A percentile compares a stretch with the other conserved stretches of the same genome.
phyloP scores from a whole-genome alignment of 148 eudicot genomes.

The Rhododendron molle region DNA sequence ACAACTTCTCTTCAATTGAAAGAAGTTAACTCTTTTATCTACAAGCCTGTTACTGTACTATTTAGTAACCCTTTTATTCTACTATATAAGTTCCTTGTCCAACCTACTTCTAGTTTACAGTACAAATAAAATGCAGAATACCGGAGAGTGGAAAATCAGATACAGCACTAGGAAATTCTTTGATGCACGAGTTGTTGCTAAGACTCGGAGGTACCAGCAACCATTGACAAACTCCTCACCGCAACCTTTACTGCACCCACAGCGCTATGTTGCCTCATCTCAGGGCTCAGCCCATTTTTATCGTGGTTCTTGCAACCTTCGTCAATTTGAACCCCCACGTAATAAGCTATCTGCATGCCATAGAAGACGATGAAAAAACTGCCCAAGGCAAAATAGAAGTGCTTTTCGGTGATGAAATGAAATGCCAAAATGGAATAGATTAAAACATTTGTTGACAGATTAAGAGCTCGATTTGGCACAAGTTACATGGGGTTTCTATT shows the following conservation, averaged over 20 bases:
- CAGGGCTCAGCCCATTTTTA: constrained; percentile 37
- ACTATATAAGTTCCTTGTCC: neutral
- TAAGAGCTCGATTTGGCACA: neutral
- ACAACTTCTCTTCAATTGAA: neutral
- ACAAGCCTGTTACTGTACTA: neutral
- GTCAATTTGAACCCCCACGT: constrained; percentile 65
- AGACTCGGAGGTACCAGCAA: constrained; percentile 42
- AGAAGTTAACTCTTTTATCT: neutral
- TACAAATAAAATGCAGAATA: neutral
- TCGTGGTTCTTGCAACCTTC: constrained; percentile 29
- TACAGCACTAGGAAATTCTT: neutral
- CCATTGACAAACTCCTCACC: constrained; percentile 62
- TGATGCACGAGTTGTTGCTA: neutral
- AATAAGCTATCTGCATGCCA: constrained; percentile 56
- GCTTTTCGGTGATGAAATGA: neutral
- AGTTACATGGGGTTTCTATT: neutral
- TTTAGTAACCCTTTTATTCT: neutral
- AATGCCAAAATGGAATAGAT: neutral
- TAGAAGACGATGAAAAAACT: neutral
- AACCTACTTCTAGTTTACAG: constrained; percentile 2
- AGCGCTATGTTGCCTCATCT: constrained; percentile 55
- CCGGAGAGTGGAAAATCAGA: neutral
- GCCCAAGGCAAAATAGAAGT: neutral
- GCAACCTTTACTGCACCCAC: constrained; percentile 88
- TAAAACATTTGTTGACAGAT: neutral